Base-by-base conservation (phyloP, 495 filamentous ascomycete genomes). In the Chaetomium cochliodes region DNA sequence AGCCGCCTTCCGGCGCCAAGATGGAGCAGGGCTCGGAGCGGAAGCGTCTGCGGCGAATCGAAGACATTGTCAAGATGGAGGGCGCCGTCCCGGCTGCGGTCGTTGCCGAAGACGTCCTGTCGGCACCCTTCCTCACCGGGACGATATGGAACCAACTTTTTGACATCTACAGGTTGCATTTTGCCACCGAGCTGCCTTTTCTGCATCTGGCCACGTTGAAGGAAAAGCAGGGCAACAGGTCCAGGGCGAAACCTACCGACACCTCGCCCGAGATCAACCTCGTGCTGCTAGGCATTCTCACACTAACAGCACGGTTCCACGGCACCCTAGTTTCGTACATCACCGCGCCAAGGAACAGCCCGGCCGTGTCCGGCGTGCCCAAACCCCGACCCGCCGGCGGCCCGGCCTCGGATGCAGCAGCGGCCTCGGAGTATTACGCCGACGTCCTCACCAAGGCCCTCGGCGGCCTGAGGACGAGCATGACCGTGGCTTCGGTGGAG, bases 161-260 rank as follows among this genome's bases (percentile, higher is more conserved):
- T 67, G 90, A 92, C 65, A 84, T 91, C 54, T 96, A 91, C 73
- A 87, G 92, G 76, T 80, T 90, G 18, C 90, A 96, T 73, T 93
- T 88, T 72, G 89, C 89, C 0, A 88, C 91, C 0, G 86, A 93
- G 55, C 81, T 96, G 54, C 90, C 92, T 3, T 96, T 96, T 72
- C 79, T 96, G 20, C 90, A 94, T 69, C 82, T 90, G 16, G 87
- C 89, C 1, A 91, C 88, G 0, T 88, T 96, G 69, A 88, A 88
- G 71, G 78, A 84, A 65, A 80, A 79, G 56, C 68, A 81, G 41
- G 69, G 78, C 59, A 77, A 70, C 53, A 78, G 70, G 68, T 75
- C 74, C 55, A 70, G 71, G 55, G 63, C 77, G 51, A 75, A 76
- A 54, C 76, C 78, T 61, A 64, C 65, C 37, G 86, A 89, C 33